A percentile compares a stretch with the other conserved stretches of the same genome.
Evolutionary conservation across 805 yeast genomes (phyloP).

Genomic region (Kuraishia piskuri): DNA sequence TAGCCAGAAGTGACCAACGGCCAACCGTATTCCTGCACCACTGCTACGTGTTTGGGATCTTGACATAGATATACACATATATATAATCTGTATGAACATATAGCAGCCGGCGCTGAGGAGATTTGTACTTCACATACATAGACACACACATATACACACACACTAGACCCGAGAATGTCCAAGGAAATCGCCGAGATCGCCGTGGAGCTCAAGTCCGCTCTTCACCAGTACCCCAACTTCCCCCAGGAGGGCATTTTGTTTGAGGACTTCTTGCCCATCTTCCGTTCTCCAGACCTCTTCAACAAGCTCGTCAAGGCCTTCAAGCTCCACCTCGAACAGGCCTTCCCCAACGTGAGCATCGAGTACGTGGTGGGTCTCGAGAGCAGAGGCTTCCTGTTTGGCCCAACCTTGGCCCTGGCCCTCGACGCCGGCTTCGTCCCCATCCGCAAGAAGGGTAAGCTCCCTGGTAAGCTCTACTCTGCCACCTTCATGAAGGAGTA

Average conservation of each 20-base stretch:
- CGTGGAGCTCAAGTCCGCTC: conserved; percentile 40
- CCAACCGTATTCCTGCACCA: too few relatives aligned
- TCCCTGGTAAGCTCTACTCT: conserved; percentile 74
- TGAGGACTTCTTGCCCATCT: conserved; percentile 94
- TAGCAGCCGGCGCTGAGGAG: too few relatives aligned
- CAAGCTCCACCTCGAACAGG: conserved; percentile 57
- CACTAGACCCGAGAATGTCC: neutral
- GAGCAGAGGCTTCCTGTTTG: conserved; percentile 94
- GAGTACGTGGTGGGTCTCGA: conserved; percentile 93
- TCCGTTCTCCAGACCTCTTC: conserved; percentile 74
- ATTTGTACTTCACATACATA: neutral
- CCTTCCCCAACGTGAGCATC: conserved; percentile 48
- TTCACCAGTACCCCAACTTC: conserved; percentile 84
- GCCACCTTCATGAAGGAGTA: conserved; percentile 86
- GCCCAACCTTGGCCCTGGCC: conserved; percentile 90
- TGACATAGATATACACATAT: too few relatives aligned
- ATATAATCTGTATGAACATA: too few relatives aligned
- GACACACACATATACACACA: too few relatives aligned
- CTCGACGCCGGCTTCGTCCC: conserved; percentile 90
- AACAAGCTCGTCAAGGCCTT: conserved; percentile 76
- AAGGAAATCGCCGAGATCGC: conserved; percentile 24
- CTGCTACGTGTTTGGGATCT: too few relatives aligned
- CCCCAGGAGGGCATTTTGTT: conserved; percentile 89
- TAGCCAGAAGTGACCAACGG: too few relatives aligned
- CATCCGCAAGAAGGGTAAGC: conserved; percentile 89